Evolutionary conservation across 23 red algal species (phyloP), one percentile per base, ranked within the genome.

Genomic region (Gracilariopsis chorda): DNA sequence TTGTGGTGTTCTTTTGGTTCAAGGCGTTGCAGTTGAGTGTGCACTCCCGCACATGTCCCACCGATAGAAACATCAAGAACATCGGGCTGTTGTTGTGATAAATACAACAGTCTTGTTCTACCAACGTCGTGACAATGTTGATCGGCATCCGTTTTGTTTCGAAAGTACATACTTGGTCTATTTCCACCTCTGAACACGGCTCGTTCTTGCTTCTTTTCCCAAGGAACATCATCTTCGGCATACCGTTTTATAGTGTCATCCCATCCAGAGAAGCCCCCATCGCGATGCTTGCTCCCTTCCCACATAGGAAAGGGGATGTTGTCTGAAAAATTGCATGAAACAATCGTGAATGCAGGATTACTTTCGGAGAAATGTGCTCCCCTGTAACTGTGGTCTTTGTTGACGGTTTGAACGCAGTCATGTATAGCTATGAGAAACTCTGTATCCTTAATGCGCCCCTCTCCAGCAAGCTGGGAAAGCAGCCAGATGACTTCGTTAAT

Each of bases 231-330:
- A 36, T 87, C 84, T 71, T 44, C 34, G 11, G 77, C 83, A 52
- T 93, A 90, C 14, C 82, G 51, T 45, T 60, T 68, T 47, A 94
- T 77, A 17, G 25, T 55, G 23, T 77, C 70, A 70, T 98, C 96
- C 96, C 96, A 98, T 19, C 82, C 79, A 29, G 80, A 64, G 33
- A 92, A 95, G 6, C 94, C 96, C 19, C 92, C 90, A 29, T 90
- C 84, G 24, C 82, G 76, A 19, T 81, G 60, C n/a, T 78, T 86
- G 36, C 84, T 87, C 32, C 83, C 92, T 80, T 98, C 96, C 77
- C 92, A 92, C 82, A 98, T 94, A n/a, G 96, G 96, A 52, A 95
- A 93, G 14, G 96, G 96, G 40, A 98, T 94, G 77, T 98, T 94
- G 48, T 98, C 90, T 8, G 86, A 92, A 71, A 98, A 92, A 14